Evolutionary conservation across 2,329 filamentous ascomycete genomes (phyloP).

Genomic region (Pseudogymnoascus sp.): DNA sequence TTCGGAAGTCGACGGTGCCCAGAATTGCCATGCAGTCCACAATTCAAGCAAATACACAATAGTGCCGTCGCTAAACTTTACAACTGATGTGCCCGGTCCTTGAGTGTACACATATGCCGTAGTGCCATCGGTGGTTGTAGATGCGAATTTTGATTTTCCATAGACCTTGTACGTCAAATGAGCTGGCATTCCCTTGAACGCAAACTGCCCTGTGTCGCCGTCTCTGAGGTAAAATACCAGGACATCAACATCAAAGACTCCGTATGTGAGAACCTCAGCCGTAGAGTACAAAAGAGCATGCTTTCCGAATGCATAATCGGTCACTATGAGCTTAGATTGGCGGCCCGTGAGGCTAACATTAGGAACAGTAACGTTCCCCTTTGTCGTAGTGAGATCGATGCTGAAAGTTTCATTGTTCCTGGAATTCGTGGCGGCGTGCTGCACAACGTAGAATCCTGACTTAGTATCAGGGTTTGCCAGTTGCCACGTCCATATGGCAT

Average conservation of each 20-base stretch:
- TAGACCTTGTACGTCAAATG: conserved; percentile 33
- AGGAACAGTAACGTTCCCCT: conserved; percentile 35
- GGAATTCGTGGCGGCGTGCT: conserved; percentile 39
- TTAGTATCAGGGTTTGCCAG: conserved; percentile 42
- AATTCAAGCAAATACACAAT: conserved; percentile 45
- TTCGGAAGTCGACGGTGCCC: conserved; percentile 40
- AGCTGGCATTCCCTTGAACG: conserved; percentile 33
- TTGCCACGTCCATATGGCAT: conserved; percentile 41
- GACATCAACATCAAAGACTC: conserved; percentile 37
- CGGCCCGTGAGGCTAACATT: conserved; percentile 42
- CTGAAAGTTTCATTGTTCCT: conserved; percentile 37
- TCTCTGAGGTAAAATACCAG: conserved; percentile 41
- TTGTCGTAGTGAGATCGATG: conserved; percentile 39
- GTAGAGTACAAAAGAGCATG: conserved; percentile 43
- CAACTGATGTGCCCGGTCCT: conserved; percentile 35
- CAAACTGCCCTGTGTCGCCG: conserved; percentile 42
- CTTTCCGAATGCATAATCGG: conserved; percentile 41
- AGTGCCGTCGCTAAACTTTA: conserved; percentile 42
- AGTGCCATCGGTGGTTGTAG: conserved; percentile 22
- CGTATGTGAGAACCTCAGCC: conserved; percentile 41
- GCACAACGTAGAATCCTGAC: conserved; percentile 42
- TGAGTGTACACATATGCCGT: conserved; percentile 40
- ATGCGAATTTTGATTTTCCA: conserved; percentile 32
- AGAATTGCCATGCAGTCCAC: conserved; percentile 47
- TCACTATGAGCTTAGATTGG: conserved; percentile 47